Evolutionary conservation across 208 protist species (phyloP), one percentile per base, ranked within the genome.

Genomic region (Leishmania lainsoni): DNA sequence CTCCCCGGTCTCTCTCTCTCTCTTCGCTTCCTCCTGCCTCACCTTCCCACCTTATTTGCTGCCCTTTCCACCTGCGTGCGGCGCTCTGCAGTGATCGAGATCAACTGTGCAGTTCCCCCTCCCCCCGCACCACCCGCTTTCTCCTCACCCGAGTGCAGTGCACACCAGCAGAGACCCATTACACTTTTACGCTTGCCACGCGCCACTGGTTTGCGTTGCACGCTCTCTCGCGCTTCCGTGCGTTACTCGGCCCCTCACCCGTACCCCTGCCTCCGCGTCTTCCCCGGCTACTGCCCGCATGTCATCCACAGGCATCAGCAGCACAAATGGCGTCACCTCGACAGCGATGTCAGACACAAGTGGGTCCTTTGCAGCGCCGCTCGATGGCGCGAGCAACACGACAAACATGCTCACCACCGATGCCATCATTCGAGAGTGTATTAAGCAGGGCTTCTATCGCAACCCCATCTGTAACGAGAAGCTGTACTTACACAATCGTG

Each of bases 381-480:
- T 42, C 77, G 80, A 66, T 42, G 76, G 63, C 29, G 56, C 35
- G 72, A 51, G 74, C 29, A 29, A 65, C 61, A 61, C 35, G 1
- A 52, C 79, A 16, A 66, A 86, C 51, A 54, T 75, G 73, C 89
- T 98, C 76, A 97, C 94, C n/a, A 91, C 89, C 2, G 90, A 97
- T 29, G 78, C 54, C 39, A 98, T 98, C 58, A 93, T 95, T 16
- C 81, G 93, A 66, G 91, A 97, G 73, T 99, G 97, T 83, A 92
- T 95, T 61, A 79, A 93, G 26, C 90, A 94, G 22, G 89, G 96
- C 5, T 92, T 93, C 58, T 99, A 98, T 81, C 85, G 87, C 51
- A 99, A 97, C 72, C 96, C 96, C 4, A 76, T 93, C 54, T 97
- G 98, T 81, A 99, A 99, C 85, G 97, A 99, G 29, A 98, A 91